phyloP scores from a whole-genome alignment of 75 land plant species.

The Cupressus sempervirens region DNA sequence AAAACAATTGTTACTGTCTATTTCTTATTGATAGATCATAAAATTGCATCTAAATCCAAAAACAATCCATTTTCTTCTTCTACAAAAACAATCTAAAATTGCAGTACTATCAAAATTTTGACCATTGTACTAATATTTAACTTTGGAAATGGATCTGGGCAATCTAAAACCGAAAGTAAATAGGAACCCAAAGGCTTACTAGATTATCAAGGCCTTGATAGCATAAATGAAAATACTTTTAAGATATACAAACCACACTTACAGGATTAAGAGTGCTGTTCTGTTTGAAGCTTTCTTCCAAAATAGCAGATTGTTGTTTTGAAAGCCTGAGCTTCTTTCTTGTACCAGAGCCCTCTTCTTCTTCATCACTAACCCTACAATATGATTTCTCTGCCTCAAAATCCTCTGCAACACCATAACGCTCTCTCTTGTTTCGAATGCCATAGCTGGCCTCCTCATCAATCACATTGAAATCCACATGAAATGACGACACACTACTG shows the following conservation, averaged over 20 bases:
- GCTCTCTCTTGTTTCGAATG: constrained; percentile 22
- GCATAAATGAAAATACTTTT: too few relatives aligned
- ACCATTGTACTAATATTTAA: too few relatives aligned
- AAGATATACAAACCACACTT: background rate
- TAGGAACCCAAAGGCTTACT: too few relatives aligned
- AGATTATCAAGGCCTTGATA: too few relatives aligned
- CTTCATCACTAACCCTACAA: constrained; percentile 40
- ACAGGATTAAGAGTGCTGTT: constrained; percentile 65
- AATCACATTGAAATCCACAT: constrained; percentile 17
- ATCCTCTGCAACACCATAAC: constrained; percentile 6
- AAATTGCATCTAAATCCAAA: too few relatives aligned
- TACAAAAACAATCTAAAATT: too few relatives aligned
- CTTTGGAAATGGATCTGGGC: too few relatives aligned
- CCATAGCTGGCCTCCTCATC: constrained; percentile 3
- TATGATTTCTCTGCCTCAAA: constrained; percentile 12
- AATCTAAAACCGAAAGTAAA: too few relatives aligned
- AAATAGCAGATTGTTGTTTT: constrained; percentile 64
- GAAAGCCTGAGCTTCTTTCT: constrained; percentile 69
- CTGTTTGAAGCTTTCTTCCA: constrained; percentile 72
- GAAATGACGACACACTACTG: constrained; percentile 40
- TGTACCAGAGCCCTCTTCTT: constrained; percentile 32
- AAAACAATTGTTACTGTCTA: too few relatives aligned
- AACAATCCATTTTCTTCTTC: too few relatives aligned
- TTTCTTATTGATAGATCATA: too few relatives aligned
- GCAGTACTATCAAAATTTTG: too few relatives aligned